Conservation (phyloP, 2,329 filamentous ascomycete species). For the Talaromyces sp. region DNA sequence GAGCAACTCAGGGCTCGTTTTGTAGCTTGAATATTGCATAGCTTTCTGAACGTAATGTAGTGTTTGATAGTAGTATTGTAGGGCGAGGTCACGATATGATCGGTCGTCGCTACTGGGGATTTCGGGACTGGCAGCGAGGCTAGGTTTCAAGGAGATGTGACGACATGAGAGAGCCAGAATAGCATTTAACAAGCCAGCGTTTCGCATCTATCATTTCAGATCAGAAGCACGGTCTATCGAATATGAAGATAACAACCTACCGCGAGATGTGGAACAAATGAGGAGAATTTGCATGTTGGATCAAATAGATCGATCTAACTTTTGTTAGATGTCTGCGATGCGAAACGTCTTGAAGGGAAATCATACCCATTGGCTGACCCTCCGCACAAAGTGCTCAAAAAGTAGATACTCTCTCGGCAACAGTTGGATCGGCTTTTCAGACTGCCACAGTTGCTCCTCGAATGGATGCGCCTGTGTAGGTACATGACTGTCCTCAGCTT, state of each 20-base stretch:
- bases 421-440: conserved; percentile 20
- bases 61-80: conserved; percentile 30
- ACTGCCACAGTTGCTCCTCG: conserved; percentile 22
- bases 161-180: conserved; percentile 27
- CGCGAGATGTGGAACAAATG: conserved; percentile 21
- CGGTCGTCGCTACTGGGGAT: not conserved
- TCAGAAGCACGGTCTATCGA: conserved; percentile 1
- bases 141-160: conserved; percentile 23
- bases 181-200: conserved; percentile 28
- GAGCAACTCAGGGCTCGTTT: conserved; percentile 28
- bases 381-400: conserved; percentile 22
- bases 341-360: too few relatives aligned
- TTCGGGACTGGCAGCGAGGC: conserved; percentile 4
- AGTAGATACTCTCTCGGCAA: conserved; percentile 12
- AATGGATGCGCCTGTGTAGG: not conserved
- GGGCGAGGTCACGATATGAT: conserved; percentile 21
- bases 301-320: conserved; percentile 24
- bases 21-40: conserved; percentile 26
- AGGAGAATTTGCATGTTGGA: conserved; percentile 25
- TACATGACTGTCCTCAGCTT: not conserved
- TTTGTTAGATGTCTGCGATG: not conserved
- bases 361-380: conserved; percentile 22
- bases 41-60: conserved; percentile 29
- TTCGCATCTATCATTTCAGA: conserved; percentile 20
- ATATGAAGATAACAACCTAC: conserved; percentile 11